A percentile compares a stretch with the other conserved stretches of the same genome.
Conservation (phyloP, 2,329 filamentous ascomycete species). For the Venturia effusa region DNA sequence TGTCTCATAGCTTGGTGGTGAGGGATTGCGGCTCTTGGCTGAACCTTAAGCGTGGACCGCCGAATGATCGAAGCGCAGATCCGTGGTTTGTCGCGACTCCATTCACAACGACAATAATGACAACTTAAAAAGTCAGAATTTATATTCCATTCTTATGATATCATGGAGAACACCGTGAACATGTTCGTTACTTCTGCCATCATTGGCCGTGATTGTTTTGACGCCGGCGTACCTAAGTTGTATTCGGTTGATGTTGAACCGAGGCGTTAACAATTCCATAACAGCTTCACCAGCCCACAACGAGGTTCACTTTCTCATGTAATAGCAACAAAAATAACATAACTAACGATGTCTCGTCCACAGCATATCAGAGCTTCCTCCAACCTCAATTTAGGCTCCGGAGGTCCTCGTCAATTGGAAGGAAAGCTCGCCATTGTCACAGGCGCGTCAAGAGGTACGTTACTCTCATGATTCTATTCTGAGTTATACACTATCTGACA, state of each 20-base stretch:
- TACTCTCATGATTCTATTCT: not conserved
- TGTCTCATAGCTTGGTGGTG: not conserved
- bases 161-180: not conserved
- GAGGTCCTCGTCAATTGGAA: slow-evolving; percentile 6
- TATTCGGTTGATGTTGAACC: not conserved
- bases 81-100: not conserved
- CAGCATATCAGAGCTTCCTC: slow-evolving; percentile 4
- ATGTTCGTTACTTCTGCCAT: not conserved
- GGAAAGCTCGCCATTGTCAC: slow-evolving; percentile 14
- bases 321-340: not conserved
- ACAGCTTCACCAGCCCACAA: not conserved
- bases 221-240: not conserved
- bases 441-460: slow-evolving; percentile 12
- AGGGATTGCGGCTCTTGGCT: not conserved
- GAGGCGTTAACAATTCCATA: not conserved
- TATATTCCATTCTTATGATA: no score
- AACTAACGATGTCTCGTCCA: slow-evolving; percentile 2
- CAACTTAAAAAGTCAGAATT: not conserved
- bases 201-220: not conserved
- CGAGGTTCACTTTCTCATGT: not conserved
- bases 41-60: not conserved
- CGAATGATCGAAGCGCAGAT: not conserved
- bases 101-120: not conserved
- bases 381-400: not conserved
- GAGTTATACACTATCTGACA: not conserved